Evolutionary conservation across 2,329 filamentous ascomycete species (phyloP).

Genomic region (Penicillium sp.): DNA sequence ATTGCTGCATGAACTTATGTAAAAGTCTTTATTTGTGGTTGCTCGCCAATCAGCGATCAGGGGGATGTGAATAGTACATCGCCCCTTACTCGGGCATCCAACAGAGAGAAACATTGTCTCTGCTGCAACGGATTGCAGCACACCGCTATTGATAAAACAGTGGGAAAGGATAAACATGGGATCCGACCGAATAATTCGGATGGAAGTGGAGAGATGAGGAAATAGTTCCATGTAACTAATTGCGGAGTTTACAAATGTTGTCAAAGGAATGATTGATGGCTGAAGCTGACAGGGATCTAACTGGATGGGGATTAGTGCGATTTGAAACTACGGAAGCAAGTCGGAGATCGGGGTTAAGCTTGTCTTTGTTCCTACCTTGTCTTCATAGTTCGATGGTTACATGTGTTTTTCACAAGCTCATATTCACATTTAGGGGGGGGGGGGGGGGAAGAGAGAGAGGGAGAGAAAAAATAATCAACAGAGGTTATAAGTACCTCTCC

Average conservation of each 20-base stretch:
- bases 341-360: slow-evolving; percentile 8
- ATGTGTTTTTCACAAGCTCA: too few species aligned
- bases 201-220: neutral
- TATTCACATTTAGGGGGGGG: too few species aligned
- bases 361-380: neutral
- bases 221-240: too few species aligned
- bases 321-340: neutral
- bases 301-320: neutral
- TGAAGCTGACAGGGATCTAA: slow-evolving; percentile 3
- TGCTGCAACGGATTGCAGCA: neutral
- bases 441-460: too few species aligned
- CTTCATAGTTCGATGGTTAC: too few species aligned
- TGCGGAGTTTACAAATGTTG: neutral
- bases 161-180: neutral
- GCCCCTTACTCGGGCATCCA: slow-evolving; percentile 1
- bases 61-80: neutral
- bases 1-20: neutral
- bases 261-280: neutral
- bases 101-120: neutral
- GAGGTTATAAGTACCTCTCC: too few species aligned
- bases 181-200: neutral
- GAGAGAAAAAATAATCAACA: neutral
- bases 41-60: slow-evolving; percentile 4
- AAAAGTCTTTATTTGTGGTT: neutral
- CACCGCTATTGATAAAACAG: neutral